Percentiles rank a stretch among this genome's conserved stretches.
These are phyloP conservation scores for Dactylellina cionopaga DNA, from an alignment of 2,329 filamentous ascomycete species.

Conservation along the genomic window DNA sequence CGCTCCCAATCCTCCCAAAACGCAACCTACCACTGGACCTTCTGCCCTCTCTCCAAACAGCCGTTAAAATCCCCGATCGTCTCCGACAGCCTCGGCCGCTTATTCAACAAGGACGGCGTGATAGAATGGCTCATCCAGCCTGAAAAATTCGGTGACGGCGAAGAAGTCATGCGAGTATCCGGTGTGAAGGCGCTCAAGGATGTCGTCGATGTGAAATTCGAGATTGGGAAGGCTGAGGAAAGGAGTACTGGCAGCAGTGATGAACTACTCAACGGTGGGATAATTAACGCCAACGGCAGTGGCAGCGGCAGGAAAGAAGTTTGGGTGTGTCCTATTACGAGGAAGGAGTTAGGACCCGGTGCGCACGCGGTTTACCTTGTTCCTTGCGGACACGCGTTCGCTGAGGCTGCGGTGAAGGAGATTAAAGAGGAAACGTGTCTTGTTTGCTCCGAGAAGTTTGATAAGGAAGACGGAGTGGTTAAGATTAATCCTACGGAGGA, in stretches of 20 bases:
- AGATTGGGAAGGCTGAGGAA: conserved; percentile 60
- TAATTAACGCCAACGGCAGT: conserved; percentile 61
- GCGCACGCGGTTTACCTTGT: conserved; percentile 88
- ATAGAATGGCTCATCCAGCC: conserved; percentile 73
- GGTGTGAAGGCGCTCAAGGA: conserved; percentile 83
- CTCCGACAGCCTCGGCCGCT: conserved; percentile 81
- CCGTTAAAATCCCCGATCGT: conserved; percentile 79
- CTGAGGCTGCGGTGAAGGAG: conserved; percentile 83
- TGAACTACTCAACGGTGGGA: conserved; percentile 52
- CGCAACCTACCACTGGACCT: conserved; percentile 84
- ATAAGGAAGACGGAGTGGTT: conserved; percentile 76
- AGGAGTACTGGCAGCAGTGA: not conserved
- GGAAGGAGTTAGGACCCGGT: conserved; percentile 81
- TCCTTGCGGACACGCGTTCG: conserved; percentile 94
- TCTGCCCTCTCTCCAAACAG: conserved; percentile 84
- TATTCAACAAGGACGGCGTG: conserved; percentile 95
- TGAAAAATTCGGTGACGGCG: conserved; percentile 69
- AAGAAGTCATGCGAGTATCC: conserved; percentile 68
- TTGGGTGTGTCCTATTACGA: conserved; percentile 86
- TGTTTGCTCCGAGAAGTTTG: conserved; percentile 80
- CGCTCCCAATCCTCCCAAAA: conserved; percentile 89
- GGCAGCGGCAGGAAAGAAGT: conserved; percentile 65
- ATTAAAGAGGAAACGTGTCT: conserved; percentile 71
- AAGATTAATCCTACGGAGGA: conserved; percentile 78
- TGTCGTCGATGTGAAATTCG: conserved; percentile 85